Evolutionary conservation across 2,329 filamentous ascomycete genomes (phyloP).

Genomic region (Remersonia thermophila): DNA sequence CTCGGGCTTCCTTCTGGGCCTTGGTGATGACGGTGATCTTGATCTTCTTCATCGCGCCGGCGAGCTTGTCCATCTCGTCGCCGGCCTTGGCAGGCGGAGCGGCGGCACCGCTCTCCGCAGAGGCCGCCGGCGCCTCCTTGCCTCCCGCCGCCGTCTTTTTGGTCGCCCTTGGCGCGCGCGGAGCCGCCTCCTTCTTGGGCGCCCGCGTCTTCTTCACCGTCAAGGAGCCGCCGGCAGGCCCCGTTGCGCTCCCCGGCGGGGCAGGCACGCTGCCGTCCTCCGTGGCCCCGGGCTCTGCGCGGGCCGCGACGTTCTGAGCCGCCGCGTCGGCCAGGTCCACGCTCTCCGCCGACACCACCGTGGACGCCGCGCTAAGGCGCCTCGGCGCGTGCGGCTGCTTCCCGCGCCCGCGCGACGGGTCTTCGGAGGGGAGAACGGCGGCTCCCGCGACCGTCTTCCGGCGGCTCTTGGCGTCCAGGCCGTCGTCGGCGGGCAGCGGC

Average conservation of each 20-base stretch:
- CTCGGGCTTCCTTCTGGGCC: conserved; percentile 43
- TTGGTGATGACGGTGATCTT: conserved; percentile 50
- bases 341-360: conserved; percentile 20
- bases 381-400: conserved; percentile 25
- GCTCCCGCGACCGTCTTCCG: conserved; percentile 50
- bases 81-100: conserved; percentile 12
- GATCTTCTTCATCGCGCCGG: conserved; percentile 48
- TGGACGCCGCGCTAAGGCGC: conserved; percentile 38
- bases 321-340: conserved; percentile 14
- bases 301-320: conserved; percentile 9
- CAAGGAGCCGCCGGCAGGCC: conserved; percentile 25
- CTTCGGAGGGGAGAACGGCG: conserved; percentile 32
- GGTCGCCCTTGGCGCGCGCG: conserved; percentile 21
- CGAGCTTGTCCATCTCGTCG: conserved; percentile 41
- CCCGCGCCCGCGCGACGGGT: conserved; percentile 17
- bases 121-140: conserved; percentile 8
- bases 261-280: conserved; percentile 31
- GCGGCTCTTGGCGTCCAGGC: conserved; percentile 32
- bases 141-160: conserved; percentile 25
- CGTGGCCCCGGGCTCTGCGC: conserved; percentile 22
- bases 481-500: conserved; percentile 39
- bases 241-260: conserved; percentile 30
- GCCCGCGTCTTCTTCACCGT: conserved; percentile 49
- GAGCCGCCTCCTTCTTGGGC: conserved; percentile 30
- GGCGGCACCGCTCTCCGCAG: conserved; percentile 1